Conservation (phyloP, 23 red algal genomes). For the Gracilaria caudata region DNA sequence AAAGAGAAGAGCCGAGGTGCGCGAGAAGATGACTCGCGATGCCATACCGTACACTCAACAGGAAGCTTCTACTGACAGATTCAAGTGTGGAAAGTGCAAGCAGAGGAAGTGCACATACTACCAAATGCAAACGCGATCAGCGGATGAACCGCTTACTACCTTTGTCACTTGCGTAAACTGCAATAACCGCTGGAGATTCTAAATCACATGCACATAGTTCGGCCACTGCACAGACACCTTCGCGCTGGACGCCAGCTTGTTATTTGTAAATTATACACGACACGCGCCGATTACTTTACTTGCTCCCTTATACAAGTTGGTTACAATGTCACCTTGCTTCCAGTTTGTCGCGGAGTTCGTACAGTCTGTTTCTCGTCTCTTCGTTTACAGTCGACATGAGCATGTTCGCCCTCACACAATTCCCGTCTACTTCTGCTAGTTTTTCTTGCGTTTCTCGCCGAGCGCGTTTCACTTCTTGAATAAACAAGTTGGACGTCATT, state of each 20-base stretch:
- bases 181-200: conserved; percentile 95
- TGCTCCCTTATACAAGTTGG: not conserved
- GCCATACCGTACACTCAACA: conserved; percentile 69
- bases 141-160: conserved; percentile 99
- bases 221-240: not conserved
- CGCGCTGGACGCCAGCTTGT: not conserved
- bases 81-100: conserved; percentile 97
- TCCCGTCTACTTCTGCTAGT: conserved; percentile 19
- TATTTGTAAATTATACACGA: conserved; percentile 2
- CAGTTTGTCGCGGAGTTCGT: conserved; percentile 53
- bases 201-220: conserved; percentile 10
- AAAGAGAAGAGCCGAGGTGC: conserved; percentile 65
- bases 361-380: conserved; percentile 50
- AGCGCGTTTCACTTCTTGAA: conserved; percentile 64
- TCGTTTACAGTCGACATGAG: conserved; percentile 72
- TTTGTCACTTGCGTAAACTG: conserved; percentile 97
- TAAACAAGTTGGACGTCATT: conserved; percentile 61
- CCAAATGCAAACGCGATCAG: conserved; percentile 98
- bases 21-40: conserved; percentile 80
- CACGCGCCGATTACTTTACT: not conserved
- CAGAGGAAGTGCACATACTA: conserved; percentile 91
- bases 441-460: conserved; percentile 43
- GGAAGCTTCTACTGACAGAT: conserved; percentile 84
- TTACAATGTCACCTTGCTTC: conserved; percentile 12
- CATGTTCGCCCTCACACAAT: conserved; percentile 42